Percentiles rank a stretch among this genome's conserved stretches.
phyloP scores from a whole-genome alignment of 1,139 yeast species.

The Nematodospora anomalae region DNA sequence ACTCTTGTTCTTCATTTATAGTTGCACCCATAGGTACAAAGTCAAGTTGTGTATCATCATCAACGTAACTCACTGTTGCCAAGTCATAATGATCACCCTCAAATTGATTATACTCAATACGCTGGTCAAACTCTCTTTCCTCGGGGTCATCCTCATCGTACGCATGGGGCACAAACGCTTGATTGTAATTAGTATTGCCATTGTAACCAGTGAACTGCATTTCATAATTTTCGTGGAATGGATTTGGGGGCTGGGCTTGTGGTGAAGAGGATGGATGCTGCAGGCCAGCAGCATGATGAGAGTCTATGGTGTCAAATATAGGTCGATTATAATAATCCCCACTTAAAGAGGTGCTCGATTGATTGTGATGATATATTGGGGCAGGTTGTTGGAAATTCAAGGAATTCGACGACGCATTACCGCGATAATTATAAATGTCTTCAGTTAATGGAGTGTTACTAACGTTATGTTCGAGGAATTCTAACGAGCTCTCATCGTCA shows the following conservation, averaged over 20 bases:
- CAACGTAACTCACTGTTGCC: conserved; percentile 26
- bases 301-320: conserved; percentile 21
- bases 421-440: conserved; percentile 22
- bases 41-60: conserved; percentile 10
- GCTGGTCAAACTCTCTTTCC: conserved; percentile 41
- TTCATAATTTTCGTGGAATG: conserved; percentile 26
- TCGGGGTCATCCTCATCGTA: conserved; percentile 44
- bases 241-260: conserved; percentile 12
- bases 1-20: conserved; percentile 7
- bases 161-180: conserved; percentile 49
- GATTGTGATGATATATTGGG: conserved; percentile 21
- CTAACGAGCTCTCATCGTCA: conserved; percentile 12
- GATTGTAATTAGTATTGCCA: conserved; percentile 26
- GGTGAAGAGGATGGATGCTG: conserved; percentile 20
- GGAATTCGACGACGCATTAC: conserved; percentile 21
- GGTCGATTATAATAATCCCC: conserved; percentile 27
- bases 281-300: conserved; percentile 16
- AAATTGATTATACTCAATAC: conserved; percentile 41
- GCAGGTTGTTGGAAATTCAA: conserved; percentile 40
- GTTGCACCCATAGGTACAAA: conserved; percentile 7
- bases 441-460: conserved; percentile 18
- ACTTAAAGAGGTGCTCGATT: conserved; percentile 12
- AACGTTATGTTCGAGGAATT: conserved; percentile 10
- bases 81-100: conserved; percentile 48
- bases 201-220: conserved; percentile 27